Percentiles rank a stretch among this genome's conserved stretches.
phyloP scores from a whole-genome alignment of 2,329 filamentous ascomycete genomes.

The Aureobasidium zeae region DNA sequence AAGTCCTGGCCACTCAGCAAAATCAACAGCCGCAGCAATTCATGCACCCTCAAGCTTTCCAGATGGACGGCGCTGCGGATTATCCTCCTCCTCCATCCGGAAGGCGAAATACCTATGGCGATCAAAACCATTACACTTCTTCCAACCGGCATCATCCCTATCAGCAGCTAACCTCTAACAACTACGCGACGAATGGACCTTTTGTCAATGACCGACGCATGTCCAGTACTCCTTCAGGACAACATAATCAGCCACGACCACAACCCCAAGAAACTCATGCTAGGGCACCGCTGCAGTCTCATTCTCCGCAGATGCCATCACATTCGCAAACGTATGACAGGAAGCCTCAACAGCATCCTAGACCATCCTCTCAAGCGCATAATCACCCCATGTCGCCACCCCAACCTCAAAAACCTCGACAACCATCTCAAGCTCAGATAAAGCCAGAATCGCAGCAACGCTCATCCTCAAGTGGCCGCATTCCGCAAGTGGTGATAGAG shows the following conservation, averaged over 20 bases:
- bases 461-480: background rate
- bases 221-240: constrained; percentile 10
- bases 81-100: background rate
- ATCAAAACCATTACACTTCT: background rate
- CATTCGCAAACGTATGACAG: background rate
- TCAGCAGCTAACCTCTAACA: background rate
- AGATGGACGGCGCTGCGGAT: constrained; percentile 6
- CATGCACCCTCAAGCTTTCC: constrained; percentile 15
- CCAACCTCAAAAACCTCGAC: background rate
- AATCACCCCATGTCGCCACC: constrained; percentile 6
- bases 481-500: constrained; percentile 19
- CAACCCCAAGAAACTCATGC: constrained; percentile 16
- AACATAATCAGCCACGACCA: constrained; percentile 22
- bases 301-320: background rate
- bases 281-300: background rate
- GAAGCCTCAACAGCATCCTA: constrained; percentile 1
- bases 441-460: background rate
- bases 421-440: constrained; percentile 4
- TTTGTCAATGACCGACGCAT: background rate
- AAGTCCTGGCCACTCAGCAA: constrained; percentile 24
- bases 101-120: background rate
- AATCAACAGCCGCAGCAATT: constrained; percentile 25
- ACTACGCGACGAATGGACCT: background rate
- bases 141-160: constrained; percentile 1
- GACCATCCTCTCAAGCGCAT: background rate